Evolutionary conservation across 2,329 filamentous ascomycete genomes (phyloP), one percentile per base, ranked within the genome.

Genomic region (Curvularia sp.): DNA sequence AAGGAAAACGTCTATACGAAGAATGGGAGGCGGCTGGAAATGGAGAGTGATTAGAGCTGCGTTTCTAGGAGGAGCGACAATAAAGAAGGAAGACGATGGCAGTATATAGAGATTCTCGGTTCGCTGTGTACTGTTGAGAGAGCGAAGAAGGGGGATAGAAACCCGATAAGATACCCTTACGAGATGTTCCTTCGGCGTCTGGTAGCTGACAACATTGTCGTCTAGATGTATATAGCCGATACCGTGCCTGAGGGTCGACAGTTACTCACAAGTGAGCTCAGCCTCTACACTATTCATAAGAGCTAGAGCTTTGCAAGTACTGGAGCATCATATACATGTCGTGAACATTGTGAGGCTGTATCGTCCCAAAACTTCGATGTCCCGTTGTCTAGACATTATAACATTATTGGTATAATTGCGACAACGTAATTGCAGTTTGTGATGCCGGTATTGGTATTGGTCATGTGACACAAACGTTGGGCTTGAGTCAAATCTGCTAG

Each of bases 1-100:
- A 57, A 13, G 54, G 42, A 18, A 38, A 53, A 34, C 42, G 34
- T 25, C 28, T 57, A 1, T 53, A 48, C 13, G 32, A 36, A 32
- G 38, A 43, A 7, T 43, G 49, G 49, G 27, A 32, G 38, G 36
- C 32, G 7, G 32, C 25, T n/a, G n/a, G n/a, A n/a, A n/a, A n/a
- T n/a, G n/a, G n/a, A n/a, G n/a, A n/a, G n/a, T n/a, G n/a, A n/a
- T n/a, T n/a, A n/a, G n/a, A n/a, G n/a, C n/a, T n/a, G n/a, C n/a
- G n/a, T n/a, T n/a, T n/a, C n/a, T n/a, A n/a, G n/a, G n/a, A n/a
- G n/a, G n/a, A n/a, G n/a, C n/a, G n/a, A n/a, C n/a, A n/a, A n/a
- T n/a, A n/a, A n/a, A n/a, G n/a, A n/a, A n/a, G 39, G 28, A 46
- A 10, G 15, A 41, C 12, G 25, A 19, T 10, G n/a, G 9, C 25